Base-by-base conservation (phyloP, 1,284 basidiomycete species). In the Boletus chippewaensis region DNA sequence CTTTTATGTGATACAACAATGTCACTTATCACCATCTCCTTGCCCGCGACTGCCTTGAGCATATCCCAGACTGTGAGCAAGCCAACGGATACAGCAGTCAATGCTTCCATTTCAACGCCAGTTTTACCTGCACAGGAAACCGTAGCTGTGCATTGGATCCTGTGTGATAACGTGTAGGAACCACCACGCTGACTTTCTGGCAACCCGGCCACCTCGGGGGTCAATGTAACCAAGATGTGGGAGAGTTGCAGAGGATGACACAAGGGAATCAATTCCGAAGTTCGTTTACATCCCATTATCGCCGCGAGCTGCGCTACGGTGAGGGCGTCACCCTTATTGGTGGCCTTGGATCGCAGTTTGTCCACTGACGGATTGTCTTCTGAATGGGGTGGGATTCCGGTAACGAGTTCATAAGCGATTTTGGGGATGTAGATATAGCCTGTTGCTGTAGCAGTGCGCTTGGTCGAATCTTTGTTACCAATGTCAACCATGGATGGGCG, bases 51-150 rank as follows among this genome's bases (percentile, higher is more conserved):
- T 6, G 88, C 87, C 70, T 95, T 94, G 40, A 91, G 74, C 91
- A 94, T 94, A 64, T 94, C 92, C 91, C 91, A 94, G 18, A 93
- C 80, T 1, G 90, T 91, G 54, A 93, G 70, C 39, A 89, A 74
- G 4, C 84, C 84, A n/a, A 86, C 74, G 5, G 81, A 85, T 12
- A 89, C 89, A 18, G 84, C 87, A 20, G 86, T 91, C 52, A 95
- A 65, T n/a, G 91, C 92, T 70, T 95, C 91, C 91, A 95, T 95
- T 73, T 95, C 91, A 22, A 94, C 91, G 0, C 91, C 91, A 5
- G 90, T 92, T 64, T 83, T 84, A 2, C 88, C 87, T 60, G 84
- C 79, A 59, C 85, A 88, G 38, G 80, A 75, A 22, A 87, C 84
- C 6, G 79, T 84, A 22, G 83, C 84, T 29, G 69, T 67, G 58